Evolutionary conservation across 345 rosid species (phyloP).

Genomic region (Syzygium jambos): DNA sequence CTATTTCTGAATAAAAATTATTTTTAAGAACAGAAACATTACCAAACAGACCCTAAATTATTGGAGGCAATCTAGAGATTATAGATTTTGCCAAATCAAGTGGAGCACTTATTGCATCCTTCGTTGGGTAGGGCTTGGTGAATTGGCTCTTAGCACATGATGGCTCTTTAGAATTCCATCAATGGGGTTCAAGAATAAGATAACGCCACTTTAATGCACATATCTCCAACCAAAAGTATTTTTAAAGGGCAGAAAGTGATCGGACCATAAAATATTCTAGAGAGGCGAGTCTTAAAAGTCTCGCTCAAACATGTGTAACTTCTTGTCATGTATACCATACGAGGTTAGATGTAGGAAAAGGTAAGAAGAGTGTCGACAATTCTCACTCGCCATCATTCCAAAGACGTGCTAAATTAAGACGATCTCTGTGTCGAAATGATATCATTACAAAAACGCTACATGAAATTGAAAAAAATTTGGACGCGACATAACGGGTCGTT

Average conservation of each 20-base stretch:
- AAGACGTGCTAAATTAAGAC: neutral
- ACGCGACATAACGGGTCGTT: neutral
- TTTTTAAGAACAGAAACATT: too few species aligned
- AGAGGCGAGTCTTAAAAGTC: neutral
- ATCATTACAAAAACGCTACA: too few species aligned
- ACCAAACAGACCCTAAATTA: neutral
- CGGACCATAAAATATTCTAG: neutral
- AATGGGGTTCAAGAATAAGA: neutral
- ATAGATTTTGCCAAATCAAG: neutral
- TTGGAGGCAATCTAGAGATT: neutral
- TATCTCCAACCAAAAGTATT: neutral
- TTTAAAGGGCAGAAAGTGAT: neutral
- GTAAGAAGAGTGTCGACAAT: too few species aligned
- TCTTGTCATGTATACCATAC: fast-evolving
- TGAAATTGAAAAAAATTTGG: neutral
- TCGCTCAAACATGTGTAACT: neutral
- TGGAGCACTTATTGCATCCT: neutral
- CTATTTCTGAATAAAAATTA: too few species aligned
- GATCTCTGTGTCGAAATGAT: fast-evolving
- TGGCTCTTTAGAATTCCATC: neutral
- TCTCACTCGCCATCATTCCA: neutral
- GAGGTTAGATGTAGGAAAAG: neutral
- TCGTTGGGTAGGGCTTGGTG: neutral
- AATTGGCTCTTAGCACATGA: neutral
- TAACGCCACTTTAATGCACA: neutral